Percentiles rank a stretch among this genome's conserved stretches.
These are phyloP conservation scores for Sungouiella blattae DNA, from an alignment of 805 yeast species.

Conservation along the genomic window DNA sequence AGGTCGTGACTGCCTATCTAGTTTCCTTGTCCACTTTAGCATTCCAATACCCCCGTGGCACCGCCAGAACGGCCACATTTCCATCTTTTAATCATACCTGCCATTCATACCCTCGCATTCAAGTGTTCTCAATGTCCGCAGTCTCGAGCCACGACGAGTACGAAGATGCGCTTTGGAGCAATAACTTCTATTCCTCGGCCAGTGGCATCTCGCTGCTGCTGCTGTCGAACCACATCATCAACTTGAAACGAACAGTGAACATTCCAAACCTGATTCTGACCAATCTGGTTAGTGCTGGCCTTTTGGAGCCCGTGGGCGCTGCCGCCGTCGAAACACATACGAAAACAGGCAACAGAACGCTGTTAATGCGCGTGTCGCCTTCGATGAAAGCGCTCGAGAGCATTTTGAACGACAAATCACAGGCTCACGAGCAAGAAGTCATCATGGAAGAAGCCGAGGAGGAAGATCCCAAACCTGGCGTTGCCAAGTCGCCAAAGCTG, in stretches of 20 bases:
- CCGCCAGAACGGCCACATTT: no score
- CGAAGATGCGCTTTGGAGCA: constrained; percentile 32
- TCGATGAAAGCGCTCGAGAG: constrained; percentile 40
- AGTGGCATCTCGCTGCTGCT: constrained; percentile 17
- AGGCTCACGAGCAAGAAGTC: constrained; percentile 3
- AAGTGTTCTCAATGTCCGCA: constrained; percentile 11
- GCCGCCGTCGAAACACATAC: background rate
- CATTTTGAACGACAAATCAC: constrained; percentile 20
- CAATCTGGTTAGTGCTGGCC: constrained; percentile 19
- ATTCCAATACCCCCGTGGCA: no score
- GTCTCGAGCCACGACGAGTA: constrained; percentile 16
- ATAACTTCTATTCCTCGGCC: constrained; percentile 31
- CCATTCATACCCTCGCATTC: no score
- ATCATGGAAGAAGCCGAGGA: constrained; percentile 15
- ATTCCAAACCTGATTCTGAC: constrained; percentile 26
- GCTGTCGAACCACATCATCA: constrained; percentile 21
- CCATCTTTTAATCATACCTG: no score
- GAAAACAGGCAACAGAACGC: constrained; percentile 13
- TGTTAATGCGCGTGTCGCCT: constrained; percentile 37
- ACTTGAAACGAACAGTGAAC: constrained; percentile 24
- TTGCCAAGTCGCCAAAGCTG: background rate
- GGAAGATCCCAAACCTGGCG: constrained; percentile 2
- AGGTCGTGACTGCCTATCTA: no score
- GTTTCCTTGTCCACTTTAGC: no score
- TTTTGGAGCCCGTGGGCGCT: constrained; percentile 4